Evolutionary conservation across 768 basidiomycete genomes (phyloP), one percentile per base, ranked within the genome.

Genomic region (Lactarius pseudohatsudake): DNA sequence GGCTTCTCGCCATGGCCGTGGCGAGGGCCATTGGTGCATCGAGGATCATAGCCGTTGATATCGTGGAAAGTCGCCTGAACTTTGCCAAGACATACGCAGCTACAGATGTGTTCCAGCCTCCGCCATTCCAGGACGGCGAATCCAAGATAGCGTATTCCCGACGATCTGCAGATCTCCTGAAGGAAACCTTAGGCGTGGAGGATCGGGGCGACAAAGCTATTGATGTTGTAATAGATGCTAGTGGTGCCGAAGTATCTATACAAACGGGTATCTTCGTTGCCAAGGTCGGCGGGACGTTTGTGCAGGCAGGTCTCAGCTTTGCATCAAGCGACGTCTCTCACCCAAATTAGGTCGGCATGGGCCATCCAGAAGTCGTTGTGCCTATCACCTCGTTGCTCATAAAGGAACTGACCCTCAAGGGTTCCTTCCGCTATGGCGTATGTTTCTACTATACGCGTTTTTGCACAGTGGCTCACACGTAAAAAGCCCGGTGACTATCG

Each of bases 1-100:
- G 90, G n/a, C 78, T 96, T 34, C 84, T 97, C 26, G 92, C 90
- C 74, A 93, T 96, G 91, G 95, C 93, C 8, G 93, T 94, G n/a
- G 96, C 96, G 8, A 95, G 90, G 75, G 95, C 96, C 3, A 81
- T 96, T 57, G 95, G 94, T 41, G 96, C 94, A 2, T 81, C 83
- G 50, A 87, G 90, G 57, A 82, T 96, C 68, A 84, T 98, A 66
- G 95, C 89, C 4, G 84, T 96, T 67, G 95, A 95, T 74, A 89
- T 93, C 68, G 82, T 87, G 61, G 79, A 85, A 38, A 76, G 81
- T 34, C 88, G 96, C 43, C 86, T 98, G 57, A 84, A 91, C 59
- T 97, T 98, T 74, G 94, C 96, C 20, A 90, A 89, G 76, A 72
- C 73, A 34, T 96, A 96, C 75, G 92, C 88, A 5, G 94, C 94